Base-by-base conservation (phyloP, 2,329 filamentous ascomycete genomes). In the Diplodia seriata region DNA sequence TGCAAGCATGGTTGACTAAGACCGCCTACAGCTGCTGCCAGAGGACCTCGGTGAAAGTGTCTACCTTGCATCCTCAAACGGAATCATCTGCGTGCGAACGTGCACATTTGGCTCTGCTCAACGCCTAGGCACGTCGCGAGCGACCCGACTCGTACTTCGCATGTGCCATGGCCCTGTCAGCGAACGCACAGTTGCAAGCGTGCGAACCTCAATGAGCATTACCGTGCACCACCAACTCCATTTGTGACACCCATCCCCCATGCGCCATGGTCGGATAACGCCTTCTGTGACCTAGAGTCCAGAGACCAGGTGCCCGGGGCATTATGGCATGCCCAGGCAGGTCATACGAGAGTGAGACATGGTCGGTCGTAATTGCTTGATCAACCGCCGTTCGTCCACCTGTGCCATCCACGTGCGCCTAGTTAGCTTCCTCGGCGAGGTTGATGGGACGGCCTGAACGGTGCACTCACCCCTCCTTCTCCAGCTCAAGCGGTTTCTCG, bases 381-480 rank as follows among this genome's bases (percentile, higher is more conserved):
- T 68, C 49, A 68, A 56, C 66, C 66, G 18, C 66, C 66, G 38
- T 56, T 64, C 15, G 57, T 63, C 66, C 57, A 63, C 50, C 66
- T 68, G 40, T 62, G 49, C 33, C 26, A 40, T 51, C 66, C 66
- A 68, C 66, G 66, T 68, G 66, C 57, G 38, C 36, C 59, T 40
- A 38, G 11, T 68, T 68, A 68, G 66, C 59, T 40, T 40, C 31
- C 40, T 38, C 29, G 20, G 54, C 31, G 12, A 38, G 31, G 20
- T 15, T n/a, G 6, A 20, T 43, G 31, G 50, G 43, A 40, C 26
- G 50, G 33, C 47, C 4, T 29, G 56, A 51, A 26, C 36, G 57
- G 59, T 57, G 38, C 26, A 71, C 71, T 70, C 68, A 72, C 71
- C 70, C 70, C 66, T 72, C 71, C 53, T 71, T 68, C 54, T 72